A percentile compares a stretch with the other conserved stretches of the same genome.
These are phyloP conservation scores for Lentinula lateritia DNA, from an alignment of 768 basidiomycete species.

Conservation along the genomic window DNA sequence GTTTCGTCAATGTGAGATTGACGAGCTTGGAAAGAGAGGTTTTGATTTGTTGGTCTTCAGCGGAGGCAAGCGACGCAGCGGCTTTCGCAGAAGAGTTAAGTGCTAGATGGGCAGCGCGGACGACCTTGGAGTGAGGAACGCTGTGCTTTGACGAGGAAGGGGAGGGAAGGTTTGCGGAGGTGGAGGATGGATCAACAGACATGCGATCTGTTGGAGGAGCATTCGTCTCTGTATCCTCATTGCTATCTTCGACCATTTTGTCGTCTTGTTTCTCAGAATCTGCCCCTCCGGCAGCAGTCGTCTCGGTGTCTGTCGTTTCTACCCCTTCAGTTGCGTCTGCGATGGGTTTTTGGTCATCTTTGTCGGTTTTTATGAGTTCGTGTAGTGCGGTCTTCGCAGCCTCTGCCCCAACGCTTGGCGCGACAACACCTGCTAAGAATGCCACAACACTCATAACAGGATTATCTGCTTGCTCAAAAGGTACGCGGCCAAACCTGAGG, in stretches of 20 bases:
- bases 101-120: slow-evolving; percentile 80
- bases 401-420: slow-evolving; percentile 85
- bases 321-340: slow-evolving; percentile 31
- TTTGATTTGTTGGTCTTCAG: slow-evolving; percentile 80
- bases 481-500: slow-evolving; percentile 70
- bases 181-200: slow-evolving; percentile 36
- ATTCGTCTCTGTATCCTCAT: slow-evolving; percentile 12
- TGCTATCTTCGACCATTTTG: slow-evolving; percentile 42
- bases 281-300: slow-evolving; percentile 12
- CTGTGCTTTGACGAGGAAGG: slow-evolving; percentile 21
- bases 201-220: slow-evolving; percentile 30
- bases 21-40: slow-evolving; percentile 78
- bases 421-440: slow-evolving; percentile 90
- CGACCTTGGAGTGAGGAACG: slow-evolving; percentile 68
- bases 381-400: slow-evolving; percentile 89
- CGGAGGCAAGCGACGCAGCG: slow-evolving; percentile 71
- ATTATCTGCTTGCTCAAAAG: slow-evolving; percentile 94
- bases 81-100: slow-evolving; percentile 87
- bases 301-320: slow-evolving; percentile 27
- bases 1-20: slow-evolving; percentile 77
- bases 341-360: slow-evolving; percentile 42
- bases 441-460: slow-evolving; percentile 99
- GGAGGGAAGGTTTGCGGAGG: slow-evolving; percentile 20
- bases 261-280: slow-evolving; percentile 26
- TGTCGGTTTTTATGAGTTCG: slow-evolving; percentile 63